Evolutionary conservation across 169 alveolate species (phyloP).

Genomic region (Theileria annulata): DNA sequence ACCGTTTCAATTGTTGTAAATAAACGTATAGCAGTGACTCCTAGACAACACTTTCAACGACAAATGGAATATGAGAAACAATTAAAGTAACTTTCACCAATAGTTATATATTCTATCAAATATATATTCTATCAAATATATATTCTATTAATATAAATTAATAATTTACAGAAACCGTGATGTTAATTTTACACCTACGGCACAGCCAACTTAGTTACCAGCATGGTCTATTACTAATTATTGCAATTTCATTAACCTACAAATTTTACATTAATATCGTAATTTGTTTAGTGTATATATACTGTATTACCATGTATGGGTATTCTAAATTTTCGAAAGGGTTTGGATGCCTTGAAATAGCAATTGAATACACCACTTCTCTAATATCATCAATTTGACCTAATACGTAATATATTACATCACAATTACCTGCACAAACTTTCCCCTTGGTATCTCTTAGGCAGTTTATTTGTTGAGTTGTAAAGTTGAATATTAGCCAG

Average conservation of each 20-base stretch:
- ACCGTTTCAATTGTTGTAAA: conserved; percentile 83
- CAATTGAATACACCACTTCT: conserved; percentile 84
- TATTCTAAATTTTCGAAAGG: conserved; percentile 68
- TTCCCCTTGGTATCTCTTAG: conserved; percentile 76
- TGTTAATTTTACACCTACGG: conserved; percentile 8
- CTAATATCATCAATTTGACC: conserved; percentile 87
- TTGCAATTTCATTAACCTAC: conserved; percentile 78
- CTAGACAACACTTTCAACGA: conserved; percentile 84
- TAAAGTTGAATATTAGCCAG: conserved; percentile 85
- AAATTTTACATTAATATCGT: not conserved
- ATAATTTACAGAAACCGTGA: conserved; percentile 10
- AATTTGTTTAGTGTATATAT: not conserved
- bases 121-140: not conserved
- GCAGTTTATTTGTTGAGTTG: conserved; percentile 88
- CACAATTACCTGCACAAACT: conserved; percentile 71
- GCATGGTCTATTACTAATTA: conserved; percentile 80
- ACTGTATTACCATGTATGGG: conserved; percentile 67
- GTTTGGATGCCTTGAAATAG: conserved; percentile 84
- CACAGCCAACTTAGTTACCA: conserved; percentile 61
- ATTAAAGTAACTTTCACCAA: conserved; percentile 43
- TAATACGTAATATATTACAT: not conserved
- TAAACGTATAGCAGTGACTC: conserved; percentile 81
- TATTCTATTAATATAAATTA: not conserved
- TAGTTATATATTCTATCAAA: not conserved
- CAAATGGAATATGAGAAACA: conserved; percentile 77